Evolutionary conservation across 306 rosid species (phyloP), one percentile per base, ranked within the genome.

Genomic region (Lotus japonicus): DNA sequence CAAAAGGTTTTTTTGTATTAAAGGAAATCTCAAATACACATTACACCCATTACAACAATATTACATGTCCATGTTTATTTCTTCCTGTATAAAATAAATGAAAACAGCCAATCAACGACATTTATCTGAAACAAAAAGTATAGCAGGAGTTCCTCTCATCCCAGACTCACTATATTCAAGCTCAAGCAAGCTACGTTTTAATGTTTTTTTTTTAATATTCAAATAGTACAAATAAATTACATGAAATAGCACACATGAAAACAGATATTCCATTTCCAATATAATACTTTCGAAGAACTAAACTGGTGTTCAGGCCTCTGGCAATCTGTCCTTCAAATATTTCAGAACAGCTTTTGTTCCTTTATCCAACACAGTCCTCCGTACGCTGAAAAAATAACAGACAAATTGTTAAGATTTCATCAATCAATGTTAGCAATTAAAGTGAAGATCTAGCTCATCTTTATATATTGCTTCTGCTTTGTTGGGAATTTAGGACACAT

Each of bases 331-430:
- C 85, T 78, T 86, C 84, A 92, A 85, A 86, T 92, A 92, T 28
- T 73, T 35, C 72, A 89, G 80, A 64, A 92, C 84, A 72, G 87
- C 89, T 82, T 92, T 92, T 56, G 98, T 87, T 75, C 98, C 98
- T 84, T 72, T 82, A 53, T 87, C 92, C 74, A 92, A 83, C 46
- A 89, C 79, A 38, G 95, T 9, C 88, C 96, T 86, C 75, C 98
- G 87, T 67, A 92, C 89, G 82, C 98, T 92, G 90, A 53, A 75
- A 80, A 58, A 49, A 23, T 19, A 11, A 6, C 73, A n/a, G 16
- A 54, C 23, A 65, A 43, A 64, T 4, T 12, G 14, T 58, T 28
- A 17, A 54, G 45, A 64, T 55, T 74, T 44, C 53, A 35, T 13
- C 5, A 43, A 73, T 39, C 66, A 44, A 16, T 11, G 49, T 46